phyloP scores from a whole-genome alignment of 169 alveolate species.

The Toxoplasma gondii region DNA sequence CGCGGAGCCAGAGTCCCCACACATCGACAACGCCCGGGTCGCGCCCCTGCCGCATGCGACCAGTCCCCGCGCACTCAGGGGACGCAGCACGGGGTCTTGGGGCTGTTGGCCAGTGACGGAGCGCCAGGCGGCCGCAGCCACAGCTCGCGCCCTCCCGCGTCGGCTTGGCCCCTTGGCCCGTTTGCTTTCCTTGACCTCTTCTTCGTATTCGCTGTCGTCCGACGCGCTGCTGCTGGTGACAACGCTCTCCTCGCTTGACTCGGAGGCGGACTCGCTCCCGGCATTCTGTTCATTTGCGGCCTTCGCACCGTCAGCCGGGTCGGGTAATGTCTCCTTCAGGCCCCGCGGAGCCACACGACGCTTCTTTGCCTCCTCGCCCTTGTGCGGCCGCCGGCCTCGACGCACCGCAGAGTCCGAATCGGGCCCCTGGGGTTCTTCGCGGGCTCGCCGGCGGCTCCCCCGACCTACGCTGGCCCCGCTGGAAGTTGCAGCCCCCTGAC shows the following conservation, averaged over 20 bases:
- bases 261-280: background rate
- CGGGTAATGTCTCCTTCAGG: background rate
- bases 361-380: slow-evolving; percentile 23
- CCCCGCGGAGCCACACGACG: background rate
- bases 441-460: background rate
- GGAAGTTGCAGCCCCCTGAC: background rate
- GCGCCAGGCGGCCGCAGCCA: background rate
- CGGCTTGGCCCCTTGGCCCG: background rate
- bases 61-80: background rate
- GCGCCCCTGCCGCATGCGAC: background rate
- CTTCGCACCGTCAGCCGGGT: background rate
- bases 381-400: background rate
- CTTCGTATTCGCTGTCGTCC: slow-evolving; percentile 22
- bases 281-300: background rate
- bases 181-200: background rate
- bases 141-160: background rate
- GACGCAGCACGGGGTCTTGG: background rate
- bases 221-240: slow-evolving; percentile 6
- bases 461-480: background rate
- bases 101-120: background rate
- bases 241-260: background rate
- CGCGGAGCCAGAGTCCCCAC: background rate
- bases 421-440: background rate
- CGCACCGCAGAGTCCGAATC: background rate
- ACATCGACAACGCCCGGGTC: background rate